phyloP scores from a whole-genome alignment of 371 early-diverging fungal species.

The Dinochytrium kinnereticum region DNA sequence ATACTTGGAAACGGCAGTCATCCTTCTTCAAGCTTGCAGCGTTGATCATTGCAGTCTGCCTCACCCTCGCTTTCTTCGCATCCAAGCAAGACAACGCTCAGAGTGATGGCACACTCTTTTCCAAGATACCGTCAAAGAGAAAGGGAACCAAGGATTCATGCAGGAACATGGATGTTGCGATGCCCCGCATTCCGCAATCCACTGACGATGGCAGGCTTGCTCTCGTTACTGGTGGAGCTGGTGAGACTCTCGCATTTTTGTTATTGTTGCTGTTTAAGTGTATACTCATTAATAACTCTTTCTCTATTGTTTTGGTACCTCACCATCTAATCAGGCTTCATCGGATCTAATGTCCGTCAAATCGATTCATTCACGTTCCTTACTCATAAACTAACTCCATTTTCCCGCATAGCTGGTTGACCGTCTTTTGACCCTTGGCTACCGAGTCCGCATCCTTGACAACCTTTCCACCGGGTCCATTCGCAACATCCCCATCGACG shows the following conservation, averaged over 20 bases:
- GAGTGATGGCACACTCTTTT: background rate
- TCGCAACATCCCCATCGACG: slow-evolving; percentile 3
- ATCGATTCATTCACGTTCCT: background rate
- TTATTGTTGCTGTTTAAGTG: background rate
- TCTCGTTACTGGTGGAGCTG: background rate
- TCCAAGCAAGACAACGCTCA: background rate
- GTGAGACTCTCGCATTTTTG: background rate
- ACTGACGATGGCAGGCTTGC: background rate
- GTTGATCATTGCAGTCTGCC: background rate
- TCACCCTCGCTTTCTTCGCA: background rate
- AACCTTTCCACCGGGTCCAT: slow-evolving; percentile 18
- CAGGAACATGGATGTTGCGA: background rate
- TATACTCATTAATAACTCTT: background rate
- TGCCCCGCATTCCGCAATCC: background rate
- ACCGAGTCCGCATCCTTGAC: slow-evolving; percentile 19
- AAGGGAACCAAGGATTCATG: background rate
- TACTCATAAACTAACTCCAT: background rate
- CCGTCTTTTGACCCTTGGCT: slow-evolving; percentile 14
- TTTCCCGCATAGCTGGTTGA: slow-evolving; percentile 16
- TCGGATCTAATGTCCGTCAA: background rate
- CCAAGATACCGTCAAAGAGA: background rate
- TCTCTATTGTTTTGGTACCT: too few species aligned
- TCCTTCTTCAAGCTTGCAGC: background rate
- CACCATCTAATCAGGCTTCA: too few species aligned
- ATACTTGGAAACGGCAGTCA: background rate